These are phyloP conservation scores for Vigna angularis DNA, from an alignment of 306 rosid species.

Conservation along the genomic window DNA sequence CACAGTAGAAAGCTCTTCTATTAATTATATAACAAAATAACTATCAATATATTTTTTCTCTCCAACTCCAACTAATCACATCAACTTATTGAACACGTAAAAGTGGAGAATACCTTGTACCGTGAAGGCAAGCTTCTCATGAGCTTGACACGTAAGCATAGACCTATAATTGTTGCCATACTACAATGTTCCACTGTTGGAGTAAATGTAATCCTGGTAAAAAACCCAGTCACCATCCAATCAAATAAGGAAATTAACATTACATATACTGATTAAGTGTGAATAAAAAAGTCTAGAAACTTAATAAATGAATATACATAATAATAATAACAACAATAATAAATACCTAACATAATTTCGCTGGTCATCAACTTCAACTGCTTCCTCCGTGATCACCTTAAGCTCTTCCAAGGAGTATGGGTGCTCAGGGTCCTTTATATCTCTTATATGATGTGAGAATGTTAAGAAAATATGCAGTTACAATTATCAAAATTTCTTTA, in stretches of 20 bases:
- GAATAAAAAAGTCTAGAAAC: not conserved
- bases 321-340: not conserved
- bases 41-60: slow-evolving; percentile 3
- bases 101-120: slow-evolving; percentile 66
- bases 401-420: slow-evolving; percentile 97
- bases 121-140: slow-evolving; percentile 86
- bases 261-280: slow-evolving; percentile 1
- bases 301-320: not conserved
- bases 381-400: slow-evolving; percentile 90
- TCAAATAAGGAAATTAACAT: slow-evolving; percentile 13
- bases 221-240: slow-evolving; percentile 35
- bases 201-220: slow-evolving; percentile 84
- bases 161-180: slow-evolving; percentile 95
- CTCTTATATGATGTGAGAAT: slow-evolving; percentile 83
- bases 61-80: slow-evolving; percentile 23
- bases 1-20: not conserved
- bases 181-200: slow-evolving; percentile 97
- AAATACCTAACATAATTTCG: slow-evolving; percentile 79
- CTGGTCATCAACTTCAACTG: slow-evolving; percentile 76
- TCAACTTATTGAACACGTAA: not conserved
- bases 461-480: slow-evolving; percentile 54
- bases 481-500: not conserved
- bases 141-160: slow-evolving; percentile 90
- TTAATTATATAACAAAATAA: slow-evolving; percentile 26
- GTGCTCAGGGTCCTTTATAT: slow-evolving; percentile 92